Percentiles rank a stretch among this genome's conserved stretches.
These are phyloP conservation scores for Ganoderma sinense DNA, from an alignment of 1,284 basidiomycete genomes.

Conservation along the genomic window DNA sequence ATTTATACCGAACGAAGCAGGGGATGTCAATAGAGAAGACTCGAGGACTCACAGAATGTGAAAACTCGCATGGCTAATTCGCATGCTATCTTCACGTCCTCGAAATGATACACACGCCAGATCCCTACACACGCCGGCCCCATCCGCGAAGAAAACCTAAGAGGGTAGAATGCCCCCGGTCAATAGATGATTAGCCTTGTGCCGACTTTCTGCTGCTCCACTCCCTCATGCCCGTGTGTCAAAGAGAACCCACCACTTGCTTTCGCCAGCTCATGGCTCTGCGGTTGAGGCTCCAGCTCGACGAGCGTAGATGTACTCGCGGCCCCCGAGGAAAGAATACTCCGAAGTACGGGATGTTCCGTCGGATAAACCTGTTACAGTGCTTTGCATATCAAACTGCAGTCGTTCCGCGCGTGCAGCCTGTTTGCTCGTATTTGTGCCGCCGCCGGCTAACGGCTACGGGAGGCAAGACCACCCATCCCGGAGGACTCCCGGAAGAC, in stretches of 20 bases:
- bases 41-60: not conserved
- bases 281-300: not conserved
- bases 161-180: not conserved
- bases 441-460: too few species aligned
- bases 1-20: not conserved
- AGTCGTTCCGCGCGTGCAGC: too few species aligned
- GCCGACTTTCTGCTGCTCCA: conserved; percentile 13
- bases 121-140: not conserved
- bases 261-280: not conserved
- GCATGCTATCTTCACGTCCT: not conserved
- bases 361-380: not conserved
- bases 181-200: conserved; percentile 18
- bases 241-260: not conserved
- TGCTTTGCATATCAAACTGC: too few species aligned
- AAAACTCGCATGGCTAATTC: not conserved
- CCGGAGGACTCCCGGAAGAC: too few species aligned
- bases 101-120: not conserved
- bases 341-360: conserved; percentile 1
- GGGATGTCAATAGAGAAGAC: not conserved
- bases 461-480: too few species aligned
- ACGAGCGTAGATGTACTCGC: not conserved
- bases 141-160: not conserved
- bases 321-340: not conserved
- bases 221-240: conserved; percentile 3
- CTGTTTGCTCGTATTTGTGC: too few species aligned